These are phyloP conservation scores for Sisymbrium irio DNA, from an alignment of 345 rosid species.

Conservation along the genomic window DNA sequence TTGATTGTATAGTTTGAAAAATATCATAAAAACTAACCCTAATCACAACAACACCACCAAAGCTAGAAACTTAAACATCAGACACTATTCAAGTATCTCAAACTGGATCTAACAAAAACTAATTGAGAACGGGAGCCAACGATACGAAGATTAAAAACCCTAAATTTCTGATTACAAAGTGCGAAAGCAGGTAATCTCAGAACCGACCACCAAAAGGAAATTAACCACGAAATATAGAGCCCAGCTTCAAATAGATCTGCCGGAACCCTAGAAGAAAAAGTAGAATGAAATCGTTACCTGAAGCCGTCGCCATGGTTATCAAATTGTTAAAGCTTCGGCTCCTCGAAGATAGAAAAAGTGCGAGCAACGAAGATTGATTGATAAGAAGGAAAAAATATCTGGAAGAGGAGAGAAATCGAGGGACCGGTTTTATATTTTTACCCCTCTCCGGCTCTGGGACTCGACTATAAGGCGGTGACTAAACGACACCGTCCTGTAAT, in stretches of 20 bases:
- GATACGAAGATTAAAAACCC: neutral
- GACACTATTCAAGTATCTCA: neutral
- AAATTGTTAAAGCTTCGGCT: constrained; percentile 9
- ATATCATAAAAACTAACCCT: neutral
- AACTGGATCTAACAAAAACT: neutral
- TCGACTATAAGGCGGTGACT: neutral
- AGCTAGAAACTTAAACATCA: too few relatives aligned
- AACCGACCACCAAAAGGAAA: neutral
- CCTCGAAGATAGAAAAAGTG: neutral
- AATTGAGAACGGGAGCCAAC: neutral
- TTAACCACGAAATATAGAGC: neutral
- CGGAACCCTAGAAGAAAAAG: neutral
- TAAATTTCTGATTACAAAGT: neutral
- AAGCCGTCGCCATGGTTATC: constrained; percentile 34
- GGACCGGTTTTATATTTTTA: neutral
- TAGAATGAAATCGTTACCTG: constrained; percentile 11
- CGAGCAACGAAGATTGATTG: neutral
- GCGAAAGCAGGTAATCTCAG: neutral
- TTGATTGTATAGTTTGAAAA: neutral
- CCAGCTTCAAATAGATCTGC: neutral
- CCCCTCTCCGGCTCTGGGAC: neutral
- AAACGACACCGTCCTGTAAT: neutral
- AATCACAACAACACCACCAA: neutral
- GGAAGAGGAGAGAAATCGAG: neutral
- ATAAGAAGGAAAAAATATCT: neutral